Evolutionary conservation across 176 grass and related monocot species (phyloP), one percentile per base, ranked within the genome.

Genomic region (Metroxylon sagu): DNA sequence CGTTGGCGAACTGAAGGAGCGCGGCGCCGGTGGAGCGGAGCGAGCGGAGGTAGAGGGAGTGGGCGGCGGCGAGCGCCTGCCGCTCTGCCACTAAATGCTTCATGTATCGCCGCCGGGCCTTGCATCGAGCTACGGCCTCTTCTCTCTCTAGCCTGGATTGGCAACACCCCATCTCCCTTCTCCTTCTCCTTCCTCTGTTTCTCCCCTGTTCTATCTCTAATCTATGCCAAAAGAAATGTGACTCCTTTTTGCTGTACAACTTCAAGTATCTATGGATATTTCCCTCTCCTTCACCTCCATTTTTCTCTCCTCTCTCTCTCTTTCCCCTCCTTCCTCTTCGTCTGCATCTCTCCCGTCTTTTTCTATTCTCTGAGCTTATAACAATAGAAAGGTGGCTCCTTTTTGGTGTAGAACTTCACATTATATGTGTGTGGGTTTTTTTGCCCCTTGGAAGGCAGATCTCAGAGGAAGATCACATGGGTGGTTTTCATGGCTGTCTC

Each of bases 61-160:
- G 93, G 16, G 80, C 72, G 16, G 87, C 82, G 17, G 93, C 93
- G 53, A 91, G 74, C 63, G 79, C 87, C 31, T 80, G 57, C 7
- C 93, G 81, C 51, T 84, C 93, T 74, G 80, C 67, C 29, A 91
- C 93, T 4, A 97, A 84, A 43, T 97, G 87, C 77, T 85, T 97
- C 56, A 86, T 91, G 87, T 97, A 97, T 12, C 93, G 68, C 25
- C 84, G 53, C 12, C 93, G 76, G 51, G 86, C 92, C 81, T 97
- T 97, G 87, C 93, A 97, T 17, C 93, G 73, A 39, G 93, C 88
- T 25, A 97, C 93, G 19, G 78, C 81, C 69, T 97, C 92, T 71
- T 83, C 76, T 51, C 87, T 65, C 72, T 97, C 93, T 58, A 97
- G 62, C 78, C 87, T 61, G 35, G 93, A 97, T 65, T 91, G 81